These are phyloP conservation scores for Biscogniauxia sp. DNA, from an alignment of 2,329 filamentous ascomycete species.

Conservation along the genomic window DNA sequence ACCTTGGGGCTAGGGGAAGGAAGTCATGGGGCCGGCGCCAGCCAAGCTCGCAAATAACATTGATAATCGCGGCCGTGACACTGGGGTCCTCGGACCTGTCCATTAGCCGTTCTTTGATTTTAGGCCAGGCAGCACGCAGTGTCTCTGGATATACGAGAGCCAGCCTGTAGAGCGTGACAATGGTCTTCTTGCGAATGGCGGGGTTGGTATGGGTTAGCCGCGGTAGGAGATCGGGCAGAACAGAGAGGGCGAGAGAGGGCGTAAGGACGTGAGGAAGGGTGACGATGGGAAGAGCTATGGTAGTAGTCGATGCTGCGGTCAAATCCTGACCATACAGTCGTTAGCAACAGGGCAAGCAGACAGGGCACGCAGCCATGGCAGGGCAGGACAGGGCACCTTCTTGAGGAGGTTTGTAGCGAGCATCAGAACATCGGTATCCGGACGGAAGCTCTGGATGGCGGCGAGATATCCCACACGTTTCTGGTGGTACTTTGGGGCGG, in stretches of 20 bases:
- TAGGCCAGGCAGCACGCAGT: conserved; percentile 88
- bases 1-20: conserved; percentile 80
- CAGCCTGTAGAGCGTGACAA: conserved; percentile 89
- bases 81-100: conserved; percentile 87
- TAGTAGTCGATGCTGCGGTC: conserved; percentile 66
- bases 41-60: conserved; percentile 93
- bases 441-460: conserved; percentile 91
- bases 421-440: conserved; percentile 97
- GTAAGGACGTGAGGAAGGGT: conserved; percentile 96
- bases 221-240: conserved; percentile 82
- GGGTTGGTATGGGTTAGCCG: conserved; percentile 83
- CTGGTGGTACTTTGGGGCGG: conserved; percentile 87
- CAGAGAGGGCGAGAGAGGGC: conserved; percentile 84
- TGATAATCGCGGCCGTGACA: conserved; percentile 93
- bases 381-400: conserved; percentile 56
- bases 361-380: not conserved
- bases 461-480: conserved; percentile 94
- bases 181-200: conserved; percentile 88
- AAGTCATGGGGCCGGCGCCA: conserved; percentile 95
- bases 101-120: conserved; percentile 91
- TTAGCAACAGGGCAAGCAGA: conserved; percentile 2
- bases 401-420: conserved; percentile 94
- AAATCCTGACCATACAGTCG: conserved; percentile 58
- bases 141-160: conserved; percentile 97
- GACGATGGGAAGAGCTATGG: conserved; percentile 80